Percentiles rank a stretch among this genome's conserved stretches.
phyloP scores from a whole-genome alignment of 2,329 filamentous ascomycete genomes.

The Colletotrichum camelliae region DNA sequence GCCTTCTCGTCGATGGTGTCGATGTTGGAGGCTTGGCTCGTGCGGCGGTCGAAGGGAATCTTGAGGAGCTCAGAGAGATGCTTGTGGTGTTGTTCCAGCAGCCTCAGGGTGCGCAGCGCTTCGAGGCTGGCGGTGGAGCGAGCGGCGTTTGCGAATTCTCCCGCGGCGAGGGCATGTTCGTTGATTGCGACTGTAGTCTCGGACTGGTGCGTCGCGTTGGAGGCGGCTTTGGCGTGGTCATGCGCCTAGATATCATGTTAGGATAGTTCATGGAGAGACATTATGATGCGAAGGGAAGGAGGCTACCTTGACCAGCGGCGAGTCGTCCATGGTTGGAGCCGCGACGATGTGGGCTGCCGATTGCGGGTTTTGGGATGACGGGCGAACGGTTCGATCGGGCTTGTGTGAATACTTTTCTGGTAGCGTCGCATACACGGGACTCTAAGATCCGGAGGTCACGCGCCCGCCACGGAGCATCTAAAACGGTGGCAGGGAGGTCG shows the following conservation, averaged over 20 bases:
- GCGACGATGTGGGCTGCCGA: neutral
- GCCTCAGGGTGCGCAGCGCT: constrained; percentile 80
- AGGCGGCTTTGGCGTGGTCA: constrained; percentile 85
- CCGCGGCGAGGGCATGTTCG: constrained; percentile 87
- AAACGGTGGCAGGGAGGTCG: neutral
- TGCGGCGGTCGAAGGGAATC: constrained; percentile 64
- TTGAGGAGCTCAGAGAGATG: constrained; percentile 83
- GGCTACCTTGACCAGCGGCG: constrained; percentile 69
- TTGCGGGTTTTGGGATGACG: neutral
- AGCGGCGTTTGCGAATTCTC: constrained; percentile 86
- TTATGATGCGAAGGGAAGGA: constrained; percentile 27
- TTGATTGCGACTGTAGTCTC: constrained; percentile 84
- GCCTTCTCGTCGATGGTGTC: constrained; percentile 44
- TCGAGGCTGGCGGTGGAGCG: constrained; percentile 70
- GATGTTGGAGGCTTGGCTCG: constrained; percentile 34
- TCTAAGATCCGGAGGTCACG: neutral
- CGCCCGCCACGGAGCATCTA: neutral
- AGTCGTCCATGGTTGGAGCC: constrained; percentile 64
- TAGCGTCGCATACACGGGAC: neutral
- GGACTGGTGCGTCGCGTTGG: constrained; percentile 73
- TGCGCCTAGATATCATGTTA: constrained; percentile 67
- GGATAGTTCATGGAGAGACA: neutral
- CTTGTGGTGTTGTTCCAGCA: constrained; percentile 88
- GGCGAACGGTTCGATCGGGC: neutral
- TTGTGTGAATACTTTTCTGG: neutral